Percentiles rank a stretch among this genome's conserved stretches.
Conservation (phyloP, 2,329 filamentous ascomycete species). For the Aspergillus pseudoterreus region DNA sequence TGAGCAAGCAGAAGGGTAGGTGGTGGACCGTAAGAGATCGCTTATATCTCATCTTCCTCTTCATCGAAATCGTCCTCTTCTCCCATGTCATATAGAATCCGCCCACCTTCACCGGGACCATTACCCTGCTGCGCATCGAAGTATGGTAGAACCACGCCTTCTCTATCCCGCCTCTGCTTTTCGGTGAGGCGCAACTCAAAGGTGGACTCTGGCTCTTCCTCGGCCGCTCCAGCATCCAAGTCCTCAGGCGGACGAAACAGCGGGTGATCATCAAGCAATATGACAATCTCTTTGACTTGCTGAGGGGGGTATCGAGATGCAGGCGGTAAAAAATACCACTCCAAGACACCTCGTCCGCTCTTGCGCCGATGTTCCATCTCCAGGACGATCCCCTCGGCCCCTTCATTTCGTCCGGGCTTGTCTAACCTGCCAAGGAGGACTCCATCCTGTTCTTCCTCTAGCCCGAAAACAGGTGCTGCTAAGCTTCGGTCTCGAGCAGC, state of each 20-base stretch:
- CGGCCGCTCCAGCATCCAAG: slow-evolving; percentile 38
- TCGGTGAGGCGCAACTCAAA: slow-evolving; percentile 87
- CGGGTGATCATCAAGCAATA: slow-evolving; percentile 72
- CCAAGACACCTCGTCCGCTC: slow-evolving; percentile 72
- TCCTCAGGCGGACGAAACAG: slow-evolving; percentile 56
- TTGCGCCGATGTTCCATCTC: slow-evolving; percentile 83
- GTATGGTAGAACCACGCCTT: slow-evolving; percentile 88
- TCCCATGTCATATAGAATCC: slow-evolving; percentile 96
- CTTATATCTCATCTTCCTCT: slow-evolving; percentile 84
- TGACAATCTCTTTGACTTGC: slow-evolving; percentile 50
- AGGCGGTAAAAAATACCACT: slow-evolving; percentile 61
- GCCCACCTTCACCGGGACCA: slow-evolving; percentile 74
- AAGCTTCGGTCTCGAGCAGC: slow-evolving; percentile 72
- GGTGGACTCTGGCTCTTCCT: slow-evolving; percentile 65
- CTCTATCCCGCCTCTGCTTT: slow-evolving; percentile 79
- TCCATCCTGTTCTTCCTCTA: slow-evolving; percentile 74
- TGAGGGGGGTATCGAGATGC: slow-evolving; percentile 41
- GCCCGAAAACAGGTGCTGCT: slow-evolving; percentile 72
- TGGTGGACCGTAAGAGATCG: background rate
- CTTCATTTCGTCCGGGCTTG: slow-evolving; percentile 26
- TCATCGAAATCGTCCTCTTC: slow-evolving; percentile 96
- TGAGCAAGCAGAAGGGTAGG: too few relatives aligned
- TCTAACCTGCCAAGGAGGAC: slow-evolving; percentile 63
- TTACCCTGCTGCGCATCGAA: slow-evolving; percentile 84
- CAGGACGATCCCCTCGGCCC: slow-evolving; percentile 64